phyloP scores from a whole-genome alignment of 768 basidiomycete species.

The Boletus pseudopeckii region DNA sequence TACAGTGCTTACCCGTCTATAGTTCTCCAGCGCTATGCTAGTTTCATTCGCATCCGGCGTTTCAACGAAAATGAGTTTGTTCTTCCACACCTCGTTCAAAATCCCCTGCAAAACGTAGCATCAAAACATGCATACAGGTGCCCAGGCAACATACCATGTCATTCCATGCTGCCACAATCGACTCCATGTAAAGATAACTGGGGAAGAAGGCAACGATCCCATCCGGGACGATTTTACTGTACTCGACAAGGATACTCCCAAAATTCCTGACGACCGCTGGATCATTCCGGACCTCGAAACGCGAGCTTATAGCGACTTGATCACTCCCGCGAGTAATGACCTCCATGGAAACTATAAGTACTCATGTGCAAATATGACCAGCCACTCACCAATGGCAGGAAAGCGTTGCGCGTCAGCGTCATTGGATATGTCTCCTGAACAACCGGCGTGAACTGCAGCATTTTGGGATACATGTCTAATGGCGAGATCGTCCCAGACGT shows the following conservation, averaged over 20 bases:
- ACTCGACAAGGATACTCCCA: constrained; percentile 96
- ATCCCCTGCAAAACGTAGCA: constrained; percentile 65
- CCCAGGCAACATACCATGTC: constrained; percentile 77
- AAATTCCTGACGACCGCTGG: constrained; percentile 99
- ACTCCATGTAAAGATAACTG: constrained; percentile 99
- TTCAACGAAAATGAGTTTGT: constrained; percentile 98
- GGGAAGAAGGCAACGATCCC: constrained; percentile 99
- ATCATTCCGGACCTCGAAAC: constrained; percentile 98
- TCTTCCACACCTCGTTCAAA: constrained; percentile 98
- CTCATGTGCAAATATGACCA: not conserved
- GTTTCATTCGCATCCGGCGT: constrained; percentile 99
- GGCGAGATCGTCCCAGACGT: constrained; percentile 99
- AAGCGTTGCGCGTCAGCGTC: constrained; percentile 95
- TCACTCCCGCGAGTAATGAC: constrained; percentile 98
- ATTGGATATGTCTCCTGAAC: constrained; percentile 97
- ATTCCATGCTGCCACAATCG: constrained; percentile 99
- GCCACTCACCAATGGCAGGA: constrained; percentile 79
- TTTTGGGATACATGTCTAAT: constrained; percentile 99
- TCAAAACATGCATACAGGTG: not conserved
- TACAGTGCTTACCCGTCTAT: constrained; percentile 69
- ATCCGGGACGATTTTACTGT: constrained; percentile 96
- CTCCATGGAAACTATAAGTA: constrained; percentile 36
- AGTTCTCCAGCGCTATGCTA: constrained; percentile 96
- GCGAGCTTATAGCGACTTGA: constrained; percentile 96
- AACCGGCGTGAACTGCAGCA: constrained; percentile 96